Percentiles rank a stretch among this genome's conserved stretches.
phyloP scores from a whole-genome alignment of 2,329 filamentous ascomycete species.

The Tolypocladium sp. region DNA sequence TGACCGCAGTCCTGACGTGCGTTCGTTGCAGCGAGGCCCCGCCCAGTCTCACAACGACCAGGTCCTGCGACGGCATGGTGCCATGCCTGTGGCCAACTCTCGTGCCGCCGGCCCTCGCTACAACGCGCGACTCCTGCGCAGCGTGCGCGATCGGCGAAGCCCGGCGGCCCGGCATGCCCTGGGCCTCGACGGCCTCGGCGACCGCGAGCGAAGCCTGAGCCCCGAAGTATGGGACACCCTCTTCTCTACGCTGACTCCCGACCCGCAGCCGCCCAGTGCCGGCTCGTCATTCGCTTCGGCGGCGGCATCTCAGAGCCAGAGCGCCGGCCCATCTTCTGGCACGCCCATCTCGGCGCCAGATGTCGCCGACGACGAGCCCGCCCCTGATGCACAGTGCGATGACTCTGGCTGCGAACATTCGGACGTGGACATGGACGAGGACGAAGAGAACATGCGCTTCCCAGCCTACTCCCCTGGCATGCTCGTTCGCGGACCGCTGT shows the following conservation, averaged over 20 bases:
- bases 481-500: constrained; percentile 5
- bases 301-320: constrained; percentile 32
- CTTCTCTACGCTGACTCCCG: constrained; percentile 69
- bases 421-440: constrained; percentile 44
- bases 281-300: constrained; percentile 75
- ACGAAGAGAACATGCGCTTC: constrained; percentile 22
- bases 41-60: not conserved
- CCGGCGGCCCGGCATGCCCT: constrained; percentile 1
- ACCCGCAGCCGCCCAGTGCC: constrained; percentile 69
- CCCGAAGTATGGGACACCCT: constrained; percentile 76
- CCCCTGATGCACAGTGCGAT: constrained; percentile 32
- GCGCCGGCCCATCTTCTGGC: constrained; percentile 32
- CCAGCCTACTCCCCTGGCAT: constrained; percentile 4
- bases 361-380: constrained; percentile 19
- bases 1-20: not conserved
- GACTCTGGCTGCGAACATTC: constrained; percentile 45
- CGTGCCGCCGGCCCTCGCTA: not conserved
- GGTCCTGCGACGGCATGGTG: not conserved
- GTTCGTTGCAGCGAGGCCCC: not conserved
- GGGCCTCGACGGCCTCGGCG: constrained; percentile 64
- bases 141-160: constrained; percentile 3
- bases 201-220: constrained; percentile 75
- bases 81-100: not conserved
- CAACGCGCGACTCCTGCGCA: constrained; percentile 9
- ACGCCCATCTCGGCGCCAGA: constrained; percentile 26